These are phyloP conservation scores for Eucalyptus pauciflora DNA, from an alignment of 345 rosid species.

Conservation along the genomic window DNA sequence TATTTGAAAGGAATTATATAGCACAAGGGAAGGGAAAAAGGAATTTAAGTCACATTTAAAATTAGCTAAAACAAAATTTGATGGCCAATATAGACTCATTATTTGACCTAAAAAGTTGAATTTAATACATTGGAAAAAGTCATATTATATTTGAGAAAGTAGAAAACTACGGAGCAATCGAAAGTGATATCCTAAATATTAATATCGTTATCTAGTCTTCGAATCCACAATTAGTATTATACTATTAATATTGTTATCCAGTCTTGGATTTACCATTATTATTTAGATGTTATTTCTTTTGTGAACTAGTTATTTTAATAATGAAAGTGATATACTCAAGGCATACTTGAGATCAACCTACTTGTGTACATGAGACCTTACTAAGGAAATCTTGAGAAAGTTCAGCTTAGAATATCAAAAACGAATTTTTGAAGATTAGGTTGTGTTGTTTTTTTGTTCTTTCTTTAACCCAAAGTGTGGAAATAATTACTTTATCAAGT, in stretches of 20 bases:
- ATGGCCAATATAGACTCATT: not conserved
- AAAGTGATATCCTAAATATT: no score
- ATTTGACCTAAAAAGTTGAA: no score
- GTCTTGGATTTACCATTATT: no score
- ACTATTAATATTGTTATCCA: no score
- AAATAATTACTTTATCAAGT: not conserved
- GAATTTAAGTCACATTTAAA: not conserved
- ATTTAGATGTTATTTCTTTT: not conserved
- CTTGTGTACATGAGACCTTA: not conserved
- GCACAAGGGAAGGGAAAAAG: not conserved
- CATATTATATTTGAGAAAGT: not conserved
- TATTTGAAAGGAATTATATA: not conserved
- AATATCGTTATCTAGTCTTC: not conserved
- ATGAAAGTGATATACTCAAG: not conserved
- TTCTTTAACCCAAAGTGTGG: not conserved
- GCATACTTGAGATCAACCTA: not conserved
- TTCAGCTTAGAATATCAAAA: not conserved
- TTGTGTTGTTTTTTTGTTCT: not conserved
- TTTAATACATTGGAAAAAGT: not conserved
- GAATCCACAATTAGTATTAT: no score
- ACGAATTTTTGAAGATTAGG: not conserved
- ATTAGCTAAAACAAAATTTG: not conserved
- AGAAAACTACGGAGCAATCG: fast-evolving
- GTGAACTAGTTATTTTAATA: not conserved
- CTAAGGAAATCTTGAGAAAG: not conserved